Evolutionary conservation across 345 rosid genomes (phyloP).

Genomic region (Syzygium aromaticum): DNA sequence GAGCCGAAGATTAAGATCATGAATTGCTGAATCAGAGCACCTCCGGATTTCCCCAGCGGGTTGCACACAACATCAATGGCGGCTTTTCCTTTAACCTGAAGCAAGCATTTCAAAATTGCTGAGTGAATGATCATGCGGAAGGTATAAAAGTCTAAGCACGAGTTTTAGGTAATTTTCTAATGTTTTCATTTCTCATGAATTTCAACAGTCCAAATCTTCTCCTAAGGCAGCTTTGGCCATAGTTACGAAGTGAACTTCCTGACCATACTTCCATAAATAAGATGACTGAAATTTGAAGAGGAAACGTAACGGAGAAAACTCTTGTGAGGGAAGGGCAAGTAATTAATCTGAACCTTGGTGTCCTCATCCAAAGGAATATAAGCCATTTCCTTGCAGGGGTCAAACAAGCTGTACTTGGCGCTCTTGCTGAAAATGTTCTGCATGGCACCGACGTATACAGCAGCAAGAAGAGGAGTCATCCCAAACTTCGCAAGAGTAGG

Average conservation of each 20-base stretch:
- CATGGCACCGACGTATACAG: slow-evolving; percentile 95
- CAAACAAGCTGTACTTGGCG: slow-evolving; percentile 95
- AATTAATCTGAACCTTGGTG: slow-evolving; percentile 57
- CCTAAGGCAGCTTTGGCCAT: background rate
- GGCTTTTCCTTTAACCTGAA: slow-evolving; percentile 92
- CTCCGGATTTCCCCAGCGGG: slow-evolving; percentile 91
- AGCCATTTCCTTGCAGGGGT: slow-evolving; percentile 99
- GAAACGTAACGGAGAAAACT: background rate
- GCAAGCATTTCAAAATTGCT: slow-evolving; percentile 1
- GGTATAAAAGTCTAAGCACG: background rate
- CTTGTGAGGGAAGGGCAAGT: background rate
- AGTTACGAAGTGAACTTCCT: background rate
- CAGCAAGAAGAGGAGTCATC: slow-evolving; percentile 94
- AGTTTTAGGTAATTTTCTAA: background rate
- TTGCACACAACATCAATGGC: slow-evolving; percentile 95
- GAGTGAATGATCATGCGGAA: background rate
- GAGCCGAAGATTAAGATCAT: slow-evolving; percentile 96
- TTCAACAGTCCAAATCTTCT: background rate
- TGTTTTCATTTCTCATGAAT: background rate
- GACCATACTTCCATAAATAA: background rate
- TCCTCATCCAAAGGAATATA: slow-evolving; percentile 96
- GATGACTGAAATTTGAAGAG: background rate
- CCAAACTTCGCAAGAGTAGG: slow-evolving; percentile 70
- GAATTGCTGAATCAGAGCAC: slow-evolving; percentile 94
- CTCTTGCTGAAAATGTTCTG: slow-evolving; percentile 99